Conservation (phyloP, 257 asterid species). For the Knoxia roxburghii region DNA sequence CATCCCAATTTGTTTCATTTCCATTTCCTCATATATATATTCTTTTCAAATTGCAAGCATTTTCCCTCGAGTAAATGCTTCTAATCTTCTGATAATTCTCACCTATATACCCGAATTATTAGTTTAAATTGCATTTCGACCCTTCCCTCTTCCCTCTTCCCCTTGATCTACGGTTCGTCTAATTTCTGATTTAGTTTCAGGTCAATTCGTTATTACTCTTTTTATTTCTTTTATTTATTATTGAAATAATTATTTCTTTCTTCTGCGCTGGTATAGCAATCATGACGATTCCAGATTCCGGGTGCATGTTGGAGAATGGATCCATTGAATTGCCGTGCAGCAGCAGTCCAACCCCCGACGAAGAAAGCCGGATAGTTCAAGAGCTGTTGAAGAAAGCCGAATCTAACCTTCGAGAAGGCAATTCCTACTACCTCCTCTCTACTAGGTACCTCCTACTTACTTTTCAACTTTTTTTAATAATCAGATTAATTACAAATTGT, state of each 20-base stretch:
- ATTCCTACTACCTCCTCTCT: slow-evolving; percentile 62
- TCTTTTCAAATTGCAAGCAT: too few relatives aligned
- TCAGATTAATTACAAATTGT: too few relatives aligned
- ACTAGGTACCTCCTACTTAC: slow-evolving; percentile 43
- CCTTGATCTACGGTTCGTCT: slow-evolving; percentile 30
- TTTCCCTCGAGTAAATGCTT: too few relatives aligned
- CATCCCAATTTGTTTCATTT: too few relatives aligned
- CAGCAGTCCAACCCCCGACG: slow-evolving; percentile 58
- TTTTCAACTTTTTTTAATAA: too few relatives aligned
- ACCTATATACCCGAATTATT: neutral
- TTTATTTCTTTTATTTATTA: neutral
- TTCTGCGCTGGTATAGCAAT: neutral
- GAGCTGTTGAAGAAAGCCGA: slow-evolving; percentile 66
- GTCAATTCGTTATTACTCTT: slow-evolving; percentile 1
- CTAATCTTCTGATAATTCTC: too few relatives aligned
- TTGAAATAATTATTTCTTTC: slow-evolving; percentile 2
- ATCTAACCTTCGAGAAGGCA: slow-evolving; percentile 65
- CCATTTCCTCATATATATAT: too few relatives aligned
- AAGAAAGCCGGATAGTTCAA: slow-evolving; percentile 60
- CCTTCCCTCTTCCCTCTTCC: neutral
- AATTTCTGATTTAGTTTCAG: neutral
- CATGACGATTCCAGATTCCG: slow-evolving; percentile 86
- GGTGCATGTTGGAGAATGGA: slow-evolving; percentile 71
- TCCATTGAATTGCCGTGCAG: slow-evolving; percentile 54
- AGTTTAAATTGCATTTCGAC: neutral